These are phyloP conservation scores for Platanus orientalis DNA, from an alignment of 164 flowering plant species.

Conservation along the genomic window DNA sequence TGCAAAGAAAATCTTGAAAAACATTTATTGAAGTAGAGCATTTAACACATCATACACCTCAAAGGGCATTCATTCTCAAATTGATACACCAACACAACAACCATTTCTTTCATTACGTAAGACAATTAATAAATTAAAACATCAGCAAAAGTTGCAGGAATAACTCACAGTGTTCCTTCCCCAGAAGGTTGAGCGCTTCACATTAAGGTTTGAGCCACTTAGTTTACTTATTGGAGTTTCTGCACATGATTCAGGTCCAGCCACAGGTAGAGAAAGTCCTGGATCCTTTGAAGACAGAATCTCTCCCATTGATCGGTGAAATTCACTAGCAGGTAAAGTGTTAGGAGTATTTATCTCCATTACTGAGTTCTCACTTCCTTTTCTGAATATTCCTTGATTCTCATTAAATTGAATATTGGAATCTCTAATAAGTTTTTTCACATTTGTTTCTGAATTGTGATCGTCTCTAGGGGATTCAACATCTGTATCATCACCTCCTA, in stretches of 20 bases:
- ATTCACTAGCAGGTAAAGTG: slow-evolving; percentile 37
- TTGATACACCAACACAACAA: no score
- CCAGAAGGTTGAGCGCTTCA: slow-evolving; percentile 78
- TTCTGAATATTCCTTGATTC: slow-evolving; percentile 30
- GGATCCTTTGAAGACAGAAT: slow-evolving; percentile 62
- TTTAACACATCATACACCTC: background rate
- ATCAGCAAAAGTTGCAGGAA: background rate
- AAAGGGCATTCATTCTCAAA: no score
- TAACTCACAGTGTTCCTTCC: slow-evolving; percentile 79
- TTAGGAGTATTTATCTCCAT: slow-evolving; percentile 32
- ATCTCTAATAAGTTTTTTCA: slow-evolving; percentile 23
- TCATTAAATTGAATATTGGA: slow-evolving; percentile 32
- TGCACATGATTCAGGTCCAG: slow-evolving; percentile 40
- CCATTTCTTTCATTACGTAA: no score
- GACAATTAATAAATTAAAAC: background rate
- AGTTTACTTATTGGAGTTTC: slow-evolving; percentile 50
- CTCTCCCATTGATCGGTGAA: slow-evolving; percentile 74
- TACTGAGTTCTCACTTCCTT: slow-evolving; percentile 33
- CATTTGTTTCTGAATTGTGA: slow-evolving; percentile 30
- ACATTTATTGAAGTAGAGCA: background rate
- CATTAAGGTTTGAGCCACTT: slow-evolving; percentile 38
- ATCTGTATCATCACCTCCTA: slow-evolving; percentile 64
- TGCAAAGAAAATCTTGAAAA: no score
- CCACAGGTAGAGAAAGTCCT: slow-evolving; percentile 33
- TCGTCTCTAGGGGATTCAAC: slow-evolving; percentile 43